Conservation (phyloP, 2,329 filamentous ascomycete genomes). For the Aspergillus pseudoterreus region DNA sequence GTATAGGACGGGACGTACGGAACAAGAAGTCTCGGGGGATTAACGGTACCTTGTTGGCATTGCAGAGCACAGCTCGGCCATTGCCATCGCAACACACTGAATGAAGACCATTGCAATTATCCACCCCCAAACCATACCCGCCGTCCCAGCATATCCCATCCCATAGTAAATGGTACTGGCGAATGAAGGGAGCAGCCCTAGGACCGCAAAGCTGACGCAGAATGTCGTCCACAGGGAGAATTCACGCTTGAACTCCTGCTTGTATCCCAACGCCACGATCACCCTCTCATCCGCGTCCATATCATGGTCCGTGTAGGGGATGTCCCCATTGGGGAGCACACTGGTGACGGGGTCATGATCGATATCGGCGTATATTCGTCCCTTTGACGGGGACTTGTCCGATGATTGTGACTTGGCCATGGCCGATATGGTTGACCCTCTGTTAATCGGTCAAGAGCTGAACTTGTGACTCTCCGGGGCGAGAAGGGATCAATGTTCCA, state of each 20-base stretch:
- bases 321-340: conserved; percentile 34
- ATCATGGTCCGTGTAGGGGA: conserved; percentile 32
- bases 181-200: conserved; percentile 68
- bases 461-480: too few relatives aligned
- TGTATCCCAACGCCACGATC: conserved; percentile 48
- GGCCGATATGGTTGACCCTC: background rate
- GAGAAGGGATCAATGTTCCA: too few relatives aligned
- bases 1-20: background rate
- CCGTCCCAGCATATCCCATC: conserved; percentile 55
- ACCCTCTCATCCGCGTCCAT: conserved; percentile 41
- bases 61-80: conserved; percentile 68
- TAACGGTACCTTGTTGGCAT: conserved; percentile 61
- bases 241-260: conserved; percentile 64
- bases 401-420: background rate
- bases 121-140: conserved; percentile 74
- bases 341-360: conserved; percentile 35
- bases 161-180: conserved; percentile 70
- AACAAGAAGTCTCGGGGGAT: background rate
- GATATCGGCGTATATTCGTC: conserved; percentile 16
- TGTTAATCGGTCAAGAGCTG: too few relatives aligned
- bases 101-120: conserved; percentile 69
- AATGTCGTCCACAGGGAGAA: conserved; percentile 73
- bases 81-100: conserved; percentile 64
- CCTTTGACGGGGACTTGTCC: conserved; percentile 9
- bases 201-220: conserved; percentile 69